Evolutionary conservation across 495 filamentous ascomycete species (phyloP).

Genomic region (Jackrogersella multiformis): DNA sequence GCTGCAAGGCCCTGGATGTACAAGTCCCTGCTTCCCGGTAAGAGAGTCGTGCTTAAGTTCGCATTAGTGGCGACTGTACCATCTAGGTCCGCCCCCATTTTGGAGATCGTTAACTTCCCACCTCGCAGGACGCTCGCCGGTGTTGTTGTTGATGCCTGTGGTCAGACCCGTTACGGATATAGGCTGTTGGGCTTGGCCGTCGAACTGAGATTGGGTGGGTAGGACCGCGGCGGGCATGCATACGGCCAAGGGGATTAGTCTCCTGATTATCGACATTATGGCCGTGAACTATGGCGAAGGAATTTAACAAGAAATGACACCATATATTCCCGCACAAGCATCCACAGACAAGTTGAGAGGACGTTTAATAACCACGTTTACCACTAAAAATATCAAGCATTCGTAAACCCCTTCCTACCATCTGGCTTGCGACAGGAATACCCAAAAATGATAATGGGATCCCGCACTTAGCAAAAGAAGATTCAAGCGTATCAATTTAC

Average conservation of each 20-base stretch:
- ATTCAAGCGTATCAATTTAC: neutral
- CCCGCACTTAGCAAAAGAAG: neutral
- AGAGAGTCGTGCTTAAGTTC: constrained; percentile 5
- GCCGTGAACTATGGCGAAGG: neutral
- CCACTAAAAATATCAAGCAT: neutral
- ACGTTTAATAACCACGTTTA: neutral
- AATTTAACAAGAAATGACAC: neutral
- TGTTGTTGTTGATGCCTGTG: constrained; percentile 49
- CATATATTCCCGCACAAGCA: neutral
- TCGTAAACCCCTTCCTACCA: neutral
- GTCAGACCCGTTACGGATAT: constrained; percentile 50
- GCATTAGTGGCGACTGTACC: constrained; percentile 40
- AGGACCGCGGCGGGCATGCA: constrained; percentile 8
- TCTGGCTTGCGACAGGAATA: neutral
- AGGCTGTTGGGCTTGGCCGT: constrained; percentile 20
- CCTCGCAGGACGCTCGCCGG: constrained; percentile 48
- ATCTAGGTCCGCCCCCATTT: constrained; percentile 50
- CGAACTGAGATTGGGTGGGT: neutral
- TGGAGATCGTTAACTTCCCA: constrained; percentile 52
- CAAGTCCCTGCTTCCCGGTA: constrained; percentile 47
- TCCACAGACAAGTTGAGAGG: neutral
- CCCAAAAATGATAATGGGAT: constrained; percentile 1
- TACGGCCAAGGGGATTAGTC: neutral
- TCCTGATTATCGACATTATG: constrained; percentile 9
- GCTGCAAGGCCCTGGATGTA: constrained; percentile 56